Percentiles rank a stretch among this genome's conserved stretches.
phyloP scores from a whole-genome alignment of 2,329 filamentous ascomycete genomes.

The Phialophora macrospora region DNA sequence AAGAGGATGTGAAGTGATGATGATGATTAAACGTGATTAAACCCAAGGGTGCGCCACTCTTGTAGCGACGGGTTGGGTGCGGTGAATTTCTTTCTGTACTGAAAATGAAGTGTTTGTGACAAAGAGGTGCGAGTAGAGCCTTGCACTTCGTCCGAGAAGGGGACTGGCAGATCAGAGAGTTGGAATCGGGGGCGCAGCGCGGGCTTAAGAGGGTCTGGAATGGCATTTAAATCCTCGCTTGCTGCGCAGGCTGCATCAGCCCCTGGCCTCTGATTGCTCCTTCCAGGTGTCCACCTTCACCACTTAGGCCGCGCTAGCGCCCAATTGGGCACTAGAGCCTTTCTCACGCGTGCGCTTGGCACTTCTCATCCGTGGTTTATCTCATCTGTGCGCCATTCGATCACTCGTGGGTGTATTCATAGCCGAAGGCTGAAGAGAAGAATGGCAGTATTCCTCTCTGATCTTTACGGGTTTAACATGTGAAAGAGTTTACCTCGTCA shows the following conservation, averaged over 20 bases:
- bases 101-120: slow-evolving; percentile 4
- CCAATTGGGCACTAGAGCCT: slow-evolving; percentile 24
- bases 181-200: slow-evolving; percentile 33
- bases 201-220: slow-evolving; percentile 35
- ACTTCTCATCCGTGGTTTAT: background rate
- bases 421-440: background rate
- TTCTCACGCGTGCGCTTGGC: slow-evolving; percentile 23
- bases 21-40: background rate
- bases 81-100: background rate
- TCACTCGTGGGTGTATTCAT: background rate
- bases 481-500: background rate
- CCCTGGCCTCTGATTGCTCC: slow-evolving; percentile 34
- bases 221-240: slow-evolving; percentile 37
- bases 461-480: background rate
- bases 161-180: slow-evolving; percentile 22
- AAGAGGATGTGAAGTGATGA: background rate
- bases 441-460: background rate
- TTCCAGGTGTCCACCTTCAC: slow-evolving; percentile 17
- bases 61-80: background rate
- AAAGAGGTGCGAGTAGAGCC: slow-evolving; percentile 1
- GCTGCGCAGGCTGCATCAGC: slow-evolving; percentile 28
- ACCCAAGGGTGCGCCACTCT: background rate
- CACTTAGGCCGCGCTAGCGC: slow-evolving; percentile 23
- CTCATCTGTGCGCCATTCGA: slow-evolving; percentile 3
- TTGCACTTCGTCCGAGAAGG: slow-evolving; percentile 10